These are phyloP conservation scores for Fusarium setosum DNA, from an alignment of 2,329 filamentous ascomycete species.

Conservation along the genomic window DNA sequence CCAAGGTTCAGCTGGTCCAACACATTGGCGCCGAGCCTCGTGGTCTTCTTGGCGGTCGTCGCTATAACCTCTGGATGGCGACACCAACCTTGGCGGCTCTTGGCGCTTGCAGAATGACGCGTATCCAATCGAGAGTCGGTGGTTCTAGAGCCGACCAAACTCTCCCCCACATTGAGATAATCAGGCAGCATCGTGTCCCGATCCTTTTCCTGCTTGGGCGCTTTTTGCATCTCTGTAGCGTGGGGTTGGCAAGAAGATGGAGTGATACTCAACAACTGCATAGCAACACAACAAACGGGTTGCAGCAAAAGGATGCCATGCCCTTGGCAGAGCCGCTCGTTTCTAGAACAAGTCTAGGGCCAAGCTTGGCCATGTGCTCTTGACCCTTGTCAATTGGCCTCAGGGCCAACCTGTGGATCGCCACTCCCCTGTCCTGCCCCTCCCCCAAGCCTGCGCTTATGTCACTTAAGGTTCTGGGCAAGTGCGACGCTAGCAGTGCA, in stretches of 20 bases:
- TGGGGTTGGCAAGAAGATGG: constrained; percentile 10
- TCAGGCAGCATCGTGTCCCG: constrained; percentile 2
- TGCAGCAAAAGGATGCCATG: background rate
- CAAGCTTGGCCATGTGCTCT: constrained; percentile 19
- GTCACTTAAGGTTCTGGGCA: constrained; percentile 38
- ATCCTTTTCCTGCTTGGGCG: constrained; percentile 4
- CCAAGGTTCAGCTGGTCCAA: constrained; percentile 37
- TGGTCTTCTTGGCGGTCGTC: constrained; percentile 18
- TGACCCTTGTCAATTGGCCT: constrained; percentile 15
- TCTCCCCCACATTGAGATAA: constrained; percentile 1
- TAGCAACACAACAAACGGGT: constrained; percentile 4
- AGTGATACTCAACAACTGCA: background rate
- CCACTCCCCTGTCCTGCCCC: constrained; percentile 11
- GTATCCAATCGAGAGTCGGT: constrained; percentile 24
- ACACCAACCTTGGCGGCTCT: constrained; percentile 31
- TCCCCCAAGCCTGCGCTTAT: constrained; percentile 36
- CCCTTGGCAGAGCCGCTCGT: constrained; percentile 12
- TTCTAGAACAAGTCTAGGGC: constrained; percentile 33
- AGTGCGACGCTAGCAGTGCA: constrained; percentile 24
- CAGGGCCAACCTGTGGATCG: background rate
- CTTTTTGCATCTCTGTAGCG: constrained; percentile 6
- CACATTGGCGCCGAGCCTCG: constrained; percentile 24
- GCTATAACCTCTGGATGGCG: constrained; percentile 27
- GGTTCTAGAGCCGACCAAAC: constrained; percentile 7
- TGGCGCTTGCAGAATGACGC: constrained; percentile 36